Conservation (phyloP, 768 basidiomycete species). For the Boletus pseudopeckii region DNA sequence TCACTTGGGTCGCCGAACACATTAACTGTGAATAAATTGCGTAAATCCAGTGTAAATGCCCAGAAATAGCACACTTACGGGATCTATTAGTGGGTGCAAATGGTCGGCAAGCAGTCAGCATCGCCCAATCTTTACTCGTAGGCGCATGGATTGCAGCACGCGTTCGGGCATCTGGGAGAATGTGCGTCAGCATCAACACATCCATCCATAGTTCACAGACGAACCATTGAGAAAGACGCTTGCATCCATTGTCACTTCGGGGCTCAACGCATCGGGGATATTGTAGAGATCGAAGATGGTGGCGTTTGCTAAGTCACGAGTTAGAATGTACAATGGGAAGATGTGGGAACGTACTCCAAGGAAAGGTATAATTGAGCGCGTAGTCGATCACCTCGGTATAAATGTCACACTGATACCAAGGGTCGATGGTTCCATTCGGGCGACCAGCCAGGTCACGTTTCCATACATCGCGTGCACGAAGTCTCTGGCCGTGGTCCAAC, state of each 20-base stretch:
- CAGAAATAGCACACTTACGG: neutral
- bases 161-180: no score
- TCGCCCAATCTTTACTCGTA: no score
- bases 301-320: slow-evolving; percentile 4
- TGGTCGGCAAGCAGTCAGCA: no score
- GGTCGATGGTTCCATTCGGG: slow-evolving; percentile 55
- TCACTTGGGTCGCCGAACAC: slow-evolving; percentile 31
- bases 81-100: no score
- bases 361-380: slow-evolving; percentile 66
- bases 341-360: slow-evolving; percentile 40
- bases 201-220: neutral
- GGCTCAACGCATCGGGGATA: slow-evolving; percentile 24
- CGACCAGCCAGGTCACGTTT: slow-evolving; percentile 51
- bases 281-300: slow-evolving; percentile 45
- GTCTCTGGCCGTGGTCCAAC: slow-evolving; percentile 19
- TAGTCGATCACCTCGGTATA: slow-evolving; percentile 65
- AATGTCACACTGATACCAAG: slow-evolving; percentile 60
- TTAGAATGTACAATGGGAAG: no score
- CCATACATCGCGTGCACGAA: slow-evolving; percentile 22
- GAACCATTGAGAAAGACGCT: neutral
- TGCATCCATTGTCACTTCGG: neutral
- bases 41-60: neutral
- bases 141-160: no score
- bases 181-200: neutral
- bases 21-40: slow-evolving; percentile 5